phyloP scores from a whole-genome alignment of 345 rosid species.

The Pugionium cornutum region DNA sequence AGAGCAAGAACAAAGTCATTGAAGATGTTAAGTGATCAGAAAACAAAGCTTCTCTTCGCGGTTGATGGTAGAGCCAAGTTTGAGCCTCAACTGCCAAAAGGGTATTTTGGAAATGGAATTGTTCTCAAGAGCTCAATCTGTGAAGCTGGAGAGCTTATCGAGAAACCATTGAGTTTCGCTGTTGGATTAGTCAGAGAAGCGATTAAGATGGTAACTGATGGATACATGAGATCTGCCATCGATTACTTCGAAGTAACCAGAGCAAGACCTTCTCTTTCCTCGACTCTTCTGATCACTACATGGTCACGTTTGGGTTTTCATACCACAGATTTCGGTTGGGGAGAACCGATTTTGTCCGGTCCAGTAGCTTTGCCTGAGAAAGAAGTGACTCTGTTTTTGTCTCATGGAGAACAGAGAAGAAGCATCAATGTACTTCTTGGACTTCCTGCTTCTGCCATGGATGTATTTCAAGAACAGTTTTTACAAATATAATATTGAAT shows the following conservation, averaged over 20 bases:
- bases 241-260: conserved; percentile 89
- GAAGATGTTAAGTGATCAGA: conserved; percentile 59
- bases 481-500: conserved; percentile 39
- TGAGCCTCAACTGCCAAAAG: conserved; percentile 73
- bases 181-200: conserved; percentile 70
- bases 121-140: conserved; percentile 71
- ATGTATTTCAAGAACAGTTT: conserved; percentile 59
- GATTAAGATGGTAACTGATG: conserved; percentile 69
- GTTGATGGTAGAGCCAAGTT: conserved; percentile 85
- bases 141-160: conserved; percentile 62
- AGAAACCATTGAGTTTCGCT: conserved; percentile 59
- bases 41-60: conserved; percentile 81
- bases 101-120: conserved; percentile 88
- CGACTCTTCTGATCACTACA: conserved; percentile 82
- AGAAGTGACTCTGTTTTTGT: conserved; percentile 79
- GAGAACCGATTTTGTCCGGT: conserved; percentile 74
- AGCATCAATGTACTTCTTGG: conserved; percentile 88
- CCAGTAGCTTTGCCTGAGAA: conserved; percentile 92
- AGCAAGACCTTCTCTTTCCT: conserved; percentile 77
- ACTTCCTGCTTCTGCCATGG: conserved; percentile 78
- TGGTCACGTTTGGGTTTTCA: conserved; percentile 86
- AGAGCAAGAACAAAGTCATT: conserved; percentile 76
- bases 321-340: conserved; percentile 91
- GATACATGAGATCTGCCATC: conserved; percentile 94
- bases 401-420: conserved; percentile 78